phyloP scores from a whole-genome alignment of 768 basidiomycete genomes.

The Russula brevipes region DNA sequence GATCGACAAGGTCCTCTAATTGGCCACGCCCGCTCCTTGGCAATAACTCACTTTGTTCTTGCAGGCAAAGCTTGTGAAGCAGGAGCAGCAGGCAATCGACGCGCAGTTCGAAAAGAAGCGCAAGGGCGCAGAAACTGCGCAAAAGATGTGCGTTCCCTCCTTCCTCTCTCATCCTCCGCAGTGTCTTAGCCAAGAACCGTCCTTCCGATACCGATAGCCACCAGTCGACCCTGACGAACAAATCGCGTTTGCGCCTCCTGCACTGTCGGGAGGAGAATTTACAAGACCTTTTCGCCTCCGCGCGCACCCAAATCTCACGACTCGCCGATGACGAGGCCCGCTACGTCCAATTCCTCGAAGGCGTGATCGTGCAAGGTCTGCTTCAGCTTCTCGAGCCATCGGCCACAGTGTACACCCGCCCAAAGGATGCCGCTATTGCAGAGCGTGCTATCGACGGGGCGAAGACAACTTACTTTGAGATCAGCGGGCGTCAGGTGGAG shows the following conservation, averaged over 20 bases:
- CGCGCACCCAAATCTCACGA: constrained; percentile 56
- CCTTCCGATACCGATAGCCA: constrained; percentile 46
- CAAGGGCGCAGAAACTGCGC: constrained; percentile 88
- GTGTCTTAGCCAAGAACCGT: background rate
- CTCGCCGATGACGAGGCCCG: constrained; percentile 61
- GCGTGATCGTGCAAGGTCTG: constrained; percentile 78
- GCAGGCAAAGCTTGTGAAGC: constrained; percentile 94
- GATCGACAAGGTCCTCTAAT: constrained; percentile 77
- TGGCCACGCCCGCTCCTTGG: background rate
- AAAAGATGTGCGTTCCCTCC: constrained; percentile 76
- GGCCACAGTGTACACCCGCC: constrained; percentile 61
- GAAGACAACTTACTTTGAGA: constrained; percentile 59
- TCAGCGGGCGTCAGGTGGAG: constrained; percentile 64
- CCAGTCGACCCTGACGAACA: constrained; percentile 94
- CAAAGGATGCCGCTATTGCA: constrained; percentile 57
- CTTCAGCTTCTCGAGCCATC: constrained; percentile 74
- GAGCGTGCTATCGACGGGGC: constrained; percentile 64
- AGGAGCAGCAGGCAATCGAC: constrained; percentile 93
- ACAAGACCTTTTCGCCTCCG: constrained; percentile 77
- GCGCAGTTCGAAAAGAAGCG: constrained; percentile 92
- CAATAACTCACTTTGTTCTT: background rate
- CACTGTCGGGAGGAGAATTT: constrained; percentile 89
- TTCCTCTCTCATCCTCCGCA: background rate
- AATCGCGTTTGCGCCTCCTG: constrained; percentile 84
- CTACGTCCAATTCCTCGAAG: constrained; percentile 80